Evolutionary conservation across 805 yeast genomes (phyloP).

Genomic region (Jamesozyma jinghongensis): DNA sequence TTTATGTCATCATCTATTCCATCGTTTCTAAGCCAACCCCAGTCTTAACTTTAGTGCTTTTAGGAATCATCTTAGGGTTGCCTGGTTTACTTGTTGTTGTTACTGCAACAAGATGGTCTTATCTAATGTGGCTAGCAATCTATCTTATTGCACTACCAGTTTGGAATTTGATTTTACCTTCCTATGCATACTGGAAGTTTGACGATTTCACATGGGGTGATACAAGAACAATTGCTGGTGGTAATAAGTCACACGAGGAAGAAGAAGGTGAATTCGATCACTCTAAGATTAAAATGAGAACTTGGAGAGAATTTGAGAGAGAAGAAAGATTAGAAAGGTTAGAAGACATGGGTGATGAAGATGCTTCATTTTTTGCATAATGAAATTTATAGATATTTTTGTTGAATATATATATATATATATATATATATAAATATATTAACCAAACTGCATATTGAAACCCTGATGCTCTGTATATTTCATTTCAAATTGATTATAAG

Average conservation of each 20-base stretch:
- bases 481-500: slow-evolving; percentile 26
- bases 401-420: too few species aligned
- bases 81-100: slow-evolving; percentile 77
- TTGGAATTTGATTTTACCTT: slow-evolving; percentile 85
- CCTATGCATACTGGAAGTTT: slow-evolving; percentile 87
- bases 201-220: slow-evolving; percentile 98
- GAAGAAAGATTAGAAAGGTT: slow-evolving; percentile 28
- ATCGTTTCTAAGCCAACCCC: slow-evolving; percentile 72
- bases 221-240: slow-evolving; percentile 70
- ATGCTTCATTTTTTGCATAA: background rate
- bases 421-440: too few species aligned
- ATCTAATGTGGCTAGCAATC: slow-evolving; percentile 68
- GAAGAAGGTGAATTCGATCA: slow-evolving; percentile 85
- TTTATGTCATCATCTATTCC: slow-evolving; percentile 67
- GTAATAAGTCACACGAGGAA: slow-evolving; percentile 44
- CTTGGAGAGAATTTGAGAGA: slow-evolving; percentile 91
- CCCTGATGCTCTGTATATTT: too few species aligned
- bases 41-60: slow-evolving; percentile 59
- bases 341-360: background rate
- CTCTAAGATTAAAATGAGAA: slow-evolving; percentile 79
- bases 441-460: too few species aligned
- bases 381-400: too few species aligned
- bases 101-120: slow-evolving; percentile 66
- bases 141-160: slow-evolving; percentile 79
- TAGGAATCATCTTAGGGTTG: slow-evolving; percentile 72